Conservation (phyloP, 192 early-diverging fungal genomes). For the Backusella macrospora region DNA sequence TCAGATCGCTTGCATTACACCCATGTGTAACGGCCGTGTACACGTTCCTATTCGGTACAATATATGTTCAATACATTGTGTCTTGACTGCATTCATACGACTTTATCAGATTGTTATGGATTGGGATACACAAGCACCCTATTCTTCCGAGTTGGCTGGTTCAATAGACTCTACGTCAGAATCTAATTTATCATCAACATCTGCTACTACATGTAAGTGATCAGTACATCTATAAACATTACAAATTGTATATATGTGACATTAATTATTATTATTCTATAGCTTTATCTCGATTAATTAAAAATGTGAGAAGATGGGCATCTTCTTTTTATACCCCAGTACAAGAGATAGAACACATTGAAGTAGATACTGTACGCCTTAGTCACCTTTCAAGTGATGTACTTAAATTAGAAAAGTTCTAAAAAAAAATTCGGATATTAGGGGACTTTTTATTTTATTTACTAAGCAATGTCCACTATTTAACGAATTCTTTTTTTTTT, state of each 20-base stretch:
- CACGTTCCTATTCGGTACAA: constrained; percentile 30
- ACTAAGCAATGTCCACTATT: too few relatives aligned
- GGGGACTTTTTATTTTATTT: background rate
- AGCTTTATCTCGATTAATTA: background rate
- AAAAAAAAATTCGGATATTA: constrained; percentile 3
- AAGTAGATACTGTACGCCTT: background rate
- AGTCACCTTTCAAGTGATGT: constrained; percentile 28
- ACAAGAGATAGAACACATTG: background rate
- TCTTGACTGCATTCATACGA: background rate
- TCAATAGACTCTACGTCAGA: background rate
- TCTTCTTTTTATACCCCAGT: constrained; percentile 7
- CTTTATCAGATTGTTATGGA: background rate
- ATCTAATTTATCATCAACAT: background rate
- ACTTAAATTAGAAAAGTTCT: constrained; percentile 27
- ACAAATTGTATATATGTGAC: background rate
- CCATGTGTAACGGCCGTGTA: constrained; percentile 28
- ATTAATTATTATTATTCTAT: background rate
- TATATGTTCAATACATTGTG: constrained; percentile 31
- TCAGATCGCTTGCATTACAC: constrained; percentile 25
- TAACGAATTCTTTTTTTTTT: too few relatives aligned
- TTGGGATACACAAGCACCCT: constrained; percentile 8
- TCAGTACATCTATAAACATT: background rate
- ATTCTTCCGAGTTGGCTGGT: background rate
- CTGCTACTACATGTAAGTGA: background rate
- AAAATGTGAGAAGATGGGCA: background rate